A percentile compares a stretch with the other conserved stretches of the same genome.
Conservation (phyloP, 495 filamentous ascomycete species). For the Mycothermus thermophilus region DNA sequence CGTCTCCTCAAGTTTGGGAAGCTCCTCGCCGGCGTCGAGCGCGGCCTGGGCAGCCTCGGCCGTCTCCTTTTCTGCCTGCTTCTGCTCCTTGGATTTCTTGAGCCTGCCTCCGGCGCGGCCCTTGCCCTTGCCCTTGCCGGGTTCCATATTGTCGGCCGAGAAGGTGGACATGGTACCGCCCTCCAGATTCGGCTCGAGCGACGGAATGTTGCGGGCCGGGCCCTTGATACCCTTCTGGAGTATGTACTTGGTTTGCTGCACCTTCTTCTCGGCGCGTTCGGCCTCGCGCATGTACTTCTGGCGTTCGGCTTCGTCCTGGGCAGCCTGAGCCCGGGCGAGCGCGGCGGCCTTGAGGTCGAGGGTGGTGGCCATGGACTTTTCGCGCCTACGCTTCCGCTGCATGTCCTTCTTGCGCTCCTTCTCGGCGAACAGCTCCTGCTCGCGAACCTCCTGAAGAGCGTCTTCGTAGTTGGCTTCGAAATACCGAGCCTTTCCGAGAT, state of each 20-base stretch:
- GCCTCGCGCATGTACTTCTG: conserved; percentile 66
- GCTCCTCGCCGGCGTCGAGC: conserved; percentile 69
- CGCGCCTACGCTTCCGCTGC: conserved; percentile 91
- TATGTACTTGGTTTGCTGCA: conserved; percentile 65
- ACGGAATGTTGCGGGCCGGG: conserved; percentile 63
- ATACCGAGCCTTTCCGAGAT: conserved; percentile 36
- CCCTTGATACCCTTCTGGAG: conserved; percentile 72
- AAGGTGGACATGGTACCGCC: conserved; percentile 83
- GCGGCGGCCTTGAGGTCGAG: conserved; percentile 76
- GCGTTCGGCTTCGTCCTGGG: conserved; percentile 65
- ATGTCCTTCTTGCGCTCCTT: conserved; percentile 99
- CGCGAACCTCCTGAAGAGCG: conserved; percentile 72
- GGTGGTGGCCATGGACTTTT: conserved; percentile 82
- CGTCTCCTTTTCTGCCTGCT: conserved; percentile 85
- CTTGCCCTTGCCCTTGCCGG: conserved; percentile 50
- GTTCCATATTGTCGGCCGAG: conserved; percentile 48
- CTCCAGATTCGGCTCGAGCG: conserved; percentile 68
- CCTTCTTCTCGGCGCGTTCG: conserved; percentile 75
- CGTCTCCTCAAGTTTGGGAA: conserved; percentile 55
- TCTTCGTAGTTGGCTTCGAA: conserved; percentile 40
- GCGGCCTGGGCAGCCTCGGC: conserved; percentile 81
- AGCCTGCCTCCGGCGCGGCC: conserved; percentile 52
- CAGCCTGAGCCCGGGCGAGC: conserved; percentile 55
- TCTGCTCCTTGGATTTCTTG: conserved; percentile 91
- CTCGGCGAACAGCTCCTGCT: conserved; percentile 80